These are phyloP conservation scores for Lactifluus volemus DNA, from an alignment of 768 basidiomycete genomes.

Conservation along the genomic window DNA sequence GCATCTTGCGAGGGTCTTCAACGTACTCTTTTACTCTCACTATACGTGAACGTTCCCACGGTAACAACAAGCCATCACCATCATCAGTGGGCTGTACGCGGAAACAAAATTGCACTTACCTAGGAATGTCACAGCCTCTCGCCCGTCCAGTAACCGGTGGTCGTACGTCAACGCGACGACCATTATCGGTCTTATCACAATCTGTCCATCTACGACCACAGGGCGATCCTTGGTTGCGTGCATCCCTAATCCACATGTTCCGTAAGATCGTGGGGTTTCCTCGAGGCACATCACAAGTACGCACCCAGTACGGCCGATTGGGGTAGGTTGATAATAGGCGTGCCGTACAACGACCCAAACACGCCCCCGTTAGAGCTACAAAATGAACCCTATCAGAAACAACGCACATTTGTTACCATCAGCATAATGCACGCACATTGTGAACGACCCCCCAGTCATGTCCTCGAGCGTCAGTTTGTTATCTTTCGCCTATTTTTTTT, in stretches of 20 bases:
- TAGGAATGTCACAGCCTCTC: constrained; percentile 96
- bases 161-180: constrained; percentile 91
- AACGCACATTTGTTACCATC: not conserved
- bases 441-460: constrained; percentile 98
- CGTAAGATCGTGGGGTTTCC: constrained; percentile 8
- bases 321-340: constrained; percentile 98
- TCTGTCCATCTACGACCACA: constrained; percentile 89
- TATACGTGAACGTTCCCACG: constrained; percentile 18
- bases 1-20: constrained; percentile 44
- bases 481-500: constrained; percentile 59
- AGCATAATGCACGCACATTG: constrained; percentile 55
- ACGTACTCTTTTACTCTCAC: constrained; percentile 48
- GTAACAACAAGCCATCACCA: not conserved
- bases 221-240: constrained; percentile 89
- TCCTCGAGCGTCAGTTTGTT: constrained; percentile 94
- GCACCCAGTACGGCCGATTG: constrained; percentile 86
- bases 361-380: constrained; percentile 94
- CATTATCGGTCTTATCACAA: constrained; percentile 97
- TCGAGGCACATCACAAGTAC: constrained; percentile 19
- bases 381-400: constrained; percentile 10
- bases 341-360: constrained; percentile 94
- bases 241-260: constrained; percentile 49
- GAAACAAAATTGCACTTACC: constrained; percentile 42
- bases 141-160: constrained; percentile 89
- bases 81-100: not conserved